Percentiles rank a stretch among this genome's conserved stretches.
Conservation (phyloP, 2,329 filamentous ascomycete species). For the Helotiales sp. region DNA sequence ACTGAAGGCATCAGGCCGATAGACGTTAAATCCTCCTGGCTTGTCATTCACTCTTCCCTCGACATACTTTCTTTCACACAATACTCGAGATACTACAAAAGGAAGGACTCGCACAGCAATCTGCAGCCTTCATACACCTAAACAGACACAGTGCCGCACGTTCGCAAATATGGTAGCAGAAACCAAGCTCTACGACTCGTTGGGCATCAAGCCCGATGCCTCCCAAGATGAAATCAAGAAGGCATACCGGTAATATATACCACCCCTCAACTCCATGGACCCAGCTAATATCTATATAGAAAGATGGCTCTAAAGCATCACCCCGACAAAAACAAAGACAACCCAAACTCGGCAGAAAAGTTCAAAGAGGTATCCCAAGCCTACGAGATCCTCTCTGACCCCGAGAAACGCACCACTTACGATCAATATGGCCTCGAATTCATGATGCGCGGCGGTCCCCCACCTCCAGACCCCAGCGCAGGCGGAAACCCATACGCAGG, state of each 20-base stretch:
- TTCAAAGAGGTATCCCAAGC: constrained; percentile 99
- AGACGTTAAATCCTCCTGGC: background rate
- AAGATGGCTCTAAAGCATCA: constrained; percentile 92
- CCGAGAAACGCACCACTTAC: constrained; percentile 94
- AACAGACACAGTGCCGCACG: constrained; percentile 3
- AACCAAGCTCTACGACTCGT: constrained; percentile 90
- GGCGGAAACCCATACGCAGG: constrained; percentile 63
- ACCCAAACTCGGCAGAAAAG: constrained; percentile 82
- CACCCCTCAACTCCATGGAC: background rate
- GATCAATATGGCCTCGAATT: constrained; percentile 95
- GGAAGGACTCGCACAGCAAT: background rate
- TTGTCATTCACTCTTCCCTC: background rate
- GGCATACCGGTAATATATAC: constrained; percentile 73
- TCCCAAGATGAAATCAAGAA: constrained; percentile 97
- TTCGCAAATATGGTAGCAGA: constrained; percentile 80
- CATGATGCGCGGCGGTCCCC: constrained; percentile 78
- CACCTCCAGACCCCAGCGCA: constrained; percentile 63
- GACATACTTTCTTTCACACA: background rate
- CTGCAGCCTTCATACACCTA: background rate
- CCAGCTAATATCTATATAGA: constrained; percentile 49
- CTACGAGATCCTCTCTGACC: constrained; percentile 96
- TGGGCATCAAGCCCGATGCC: constrained; percentile 79
- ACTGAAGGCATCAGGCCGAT: background rate
- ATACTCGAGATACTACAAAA: background rate
- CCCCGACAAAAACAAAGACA: constrained; percentile 97